Conservation (phyloP, 208 protist genomes). For the Leishmania turanica region DNA sequence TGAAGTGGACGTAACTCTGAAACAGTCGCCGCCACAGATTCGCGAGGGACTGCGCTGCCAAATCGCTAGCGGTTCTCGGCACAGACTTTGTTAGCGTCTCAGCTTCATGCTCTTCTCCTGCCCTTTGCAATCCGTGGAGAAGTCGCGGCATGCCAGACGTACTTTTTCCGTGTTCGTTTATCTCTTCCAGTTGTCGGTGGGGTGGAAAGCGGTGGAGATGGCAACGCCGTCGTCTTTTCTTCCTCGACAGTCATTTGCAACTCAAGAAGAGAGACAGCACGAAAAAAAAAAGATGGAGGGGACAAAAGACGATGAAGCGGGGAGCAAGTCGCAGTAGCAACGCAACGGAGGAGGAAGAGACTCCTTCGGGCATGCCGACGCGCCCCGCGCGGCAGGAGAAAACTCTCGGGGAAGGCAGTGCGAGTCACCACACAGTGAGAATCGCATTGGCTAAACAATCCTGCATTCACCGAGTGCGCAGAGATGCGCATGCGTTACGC, state of each 20-base stretch:
- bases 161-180: background rate
- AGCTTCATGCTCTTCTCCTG: background rate
- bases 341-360: background rate
- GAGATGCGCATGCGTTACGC: background rate
- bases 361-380: background rate
- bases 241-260: too few relatives aligned
- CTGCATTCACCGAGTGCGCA: background rate
- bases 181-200: background rate
- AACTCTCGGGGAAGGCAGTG: background rate
- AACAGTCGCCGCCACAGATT: constrained; percentile 35
- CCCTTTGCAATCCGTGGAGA: background rate
- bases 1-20: constrained; percentile 37
- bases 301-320: background rate
- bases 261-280: too few relatives aligned
- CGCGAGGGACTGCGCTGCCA: constrained; percentile 23
- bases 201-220: background rate
- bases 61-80: constrained; percentile 5
- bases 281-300: background rate
- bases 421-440: background rate
- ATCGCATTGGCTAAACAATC: background rate
- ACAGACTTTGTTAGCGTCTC: constrained; percentile 9
- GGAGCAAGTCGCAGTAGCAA: background rate
- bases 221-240: background rate
- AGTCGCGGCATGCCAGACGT: constrained; percentile 20
- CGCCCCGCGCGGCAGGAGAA: background rate